A percentile compares a stretch with the other conserved stretches of the same genome.
Evolutionary conservation across 257 asterid genomes (phyloP).

Genomic region (Paraleonurus japonicus): DNA sequence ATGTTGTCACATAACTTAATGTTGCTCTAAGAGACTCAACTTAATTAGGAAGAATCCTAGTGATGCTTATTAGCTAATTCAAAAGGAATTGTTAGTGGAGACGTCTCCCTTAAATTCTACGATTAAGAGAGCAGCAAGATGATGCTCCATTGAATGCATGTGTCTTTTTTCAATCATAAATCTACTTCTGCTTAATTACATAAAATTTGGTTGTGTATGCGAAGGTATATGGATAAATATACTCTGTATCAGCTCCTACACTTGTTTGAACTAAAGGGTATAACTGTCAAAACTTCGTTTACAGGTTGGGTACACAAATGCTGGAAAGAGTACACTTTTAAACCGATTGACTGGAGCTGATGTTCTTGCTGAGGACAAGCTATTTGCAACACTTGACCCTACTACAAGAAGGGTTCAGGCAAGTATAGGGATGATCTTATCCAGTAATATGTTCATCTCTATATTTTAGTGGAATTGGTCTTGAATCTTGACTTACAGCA

Average conservation of each 20-base stretch:
- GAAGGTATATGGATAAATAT: background rate
- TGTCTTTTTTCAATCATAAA: background rate
- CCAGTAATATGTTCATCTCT: background rate
- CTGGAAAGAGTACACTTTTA: conserved; percentile 95
- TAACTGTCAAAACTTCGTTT: conserved; percentile 19
- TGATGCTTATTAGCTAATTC: background rate
- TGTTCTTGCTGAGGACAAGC: conserved; percentile 90
- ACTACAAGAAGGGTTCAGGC: conserved; percentile 98
- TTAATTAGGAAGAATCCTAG: background rate
- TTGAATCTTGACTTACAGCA: background rate
- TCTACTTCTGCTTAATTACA: background rate
- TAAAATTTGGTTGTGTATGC: background rate
- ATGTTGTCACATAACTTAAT: background rate
- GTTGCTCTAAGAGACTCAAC: background rate
- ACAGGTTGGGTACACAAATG: conserved; percentile 98
- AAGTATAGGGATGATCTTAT: conserved; percentile 29
- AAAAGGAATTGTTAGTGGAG: conserved; percentile 9
- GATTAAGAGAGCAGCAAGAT: background rate
- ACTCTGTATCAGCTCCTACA: background rate
- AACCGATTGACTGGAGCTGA: conserved; percentile 88
- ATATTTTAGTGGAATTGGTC: background rate
- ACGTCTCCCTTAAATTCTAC: background rate
- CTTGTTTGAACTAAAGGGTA: background rate
- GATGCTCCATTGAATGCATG: background rate
- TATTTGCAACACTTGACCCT: conserved; percentile 98